A percentile compares a stretch with the other conserved stretches of the same genome.
Conservation (phyloP, 106 monocot genomes). For the Platanthera guangdongensis region DNA sequence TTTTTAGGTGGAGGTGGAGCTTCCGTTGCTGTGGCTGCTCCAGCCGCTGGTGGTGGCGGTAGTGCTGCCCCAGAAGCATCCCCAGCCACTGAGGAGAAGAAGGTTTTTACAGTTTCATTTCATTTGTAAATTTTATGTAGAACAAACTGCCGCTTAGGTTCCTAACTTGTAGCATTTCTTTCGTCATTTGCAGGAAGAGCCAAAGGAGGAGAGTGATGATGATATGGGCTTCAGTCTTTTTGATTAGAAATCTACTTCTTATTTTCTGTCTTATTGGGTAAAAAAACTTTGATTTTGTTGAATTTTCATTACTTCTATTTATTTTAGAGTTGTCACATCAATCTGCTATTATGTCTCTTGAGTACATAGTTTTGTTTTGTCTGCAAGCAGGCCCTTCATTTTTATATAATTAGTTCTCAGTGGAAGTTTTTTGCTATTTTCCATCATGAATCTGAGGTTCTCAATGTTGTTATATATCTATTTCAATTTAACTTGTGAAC, state of each 20-base stretch:
- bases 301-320: background rate
- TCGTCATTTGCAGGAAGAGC: conserved; percentile 8
- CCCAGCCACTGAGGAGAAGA: conserved; percentile 22
- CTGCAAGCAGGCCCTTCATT: background rate
- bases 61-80: conserved; percentile 7
- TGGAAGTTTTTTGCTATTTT: background rate
- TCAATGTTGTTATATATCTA: too few species aligned
- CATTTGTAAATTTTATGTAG: background rate
- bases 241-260: conserved; percentile 8
- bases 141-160: background rate
- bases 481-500: too few species aligned
- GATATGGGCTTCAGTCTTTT: conserved; percentile 24
- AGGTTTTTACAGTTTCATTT: conserved; percentile 3
- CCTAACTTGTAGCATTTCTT: background rate
- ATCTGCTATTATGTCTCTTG: background rate
- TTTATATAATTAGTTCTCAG: background rate
- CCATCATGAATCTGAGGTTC: background rate
- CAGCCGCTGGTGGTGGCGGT: conserved; percentile 6
- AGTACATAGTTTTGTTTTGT: background rate
- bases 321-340: background rate
- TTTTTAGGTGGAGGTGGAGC: conserved; percentile 9
- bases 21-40: conserved; percentile 12
- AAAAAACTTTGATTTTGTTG: background rate
- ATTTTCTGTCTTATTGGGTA: background rate
- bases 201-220: conserved; percentile 20